phyloP scores from a whole-genome alignment of 441 rosid genomes.

The Pelargonium exstipulatum region DNA sequence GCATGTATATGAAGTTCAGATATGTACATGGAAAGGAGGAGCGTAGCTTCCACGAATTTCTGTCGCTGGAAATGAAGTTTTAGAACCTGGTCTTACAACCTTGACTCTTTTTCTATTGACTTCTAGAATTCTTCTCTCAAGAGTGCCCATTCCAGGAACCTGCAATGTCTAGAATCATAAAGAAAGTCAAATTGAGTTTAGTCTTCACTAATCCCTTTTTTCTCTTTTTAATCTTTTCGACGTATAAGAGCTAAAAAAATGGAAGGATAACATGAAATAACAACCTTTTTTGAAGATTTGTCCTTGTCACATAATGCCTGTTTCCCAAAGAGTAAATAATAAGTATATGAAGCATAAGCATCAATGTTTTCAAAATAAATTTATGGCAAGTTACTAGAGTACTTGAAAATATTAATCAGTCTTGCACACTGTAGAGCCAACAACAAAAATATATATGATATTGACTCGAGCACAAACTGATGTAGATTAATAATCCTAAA shows the following conservation, averaged over 20 bases:
- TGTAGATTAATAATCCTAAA: not conserved
- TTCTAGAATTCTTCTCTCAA: constrained; percentile 89
- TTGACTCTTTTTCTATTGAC: constrained; percentile 78
- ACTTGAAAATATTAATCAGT: not conserved
- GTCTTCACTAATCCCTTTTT: not conserved
- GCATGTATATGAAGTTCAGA: not conserved
- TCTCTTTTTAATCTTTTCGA: constrained; percentile 11
- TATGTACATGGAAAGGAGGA: constrained; percentile 89
- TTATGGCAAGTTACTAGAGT: not conserved
- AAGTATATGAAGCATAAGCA: constrained; percentile 5
- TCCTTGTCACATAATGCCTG: constrained; percentile 89
- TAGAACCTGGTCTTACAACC: constrained; percentile 91
- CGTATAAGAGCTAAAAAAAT: not conserved
- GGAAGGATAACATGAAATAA: constrained; percentile 12
- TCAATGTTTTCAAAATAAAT: not conserved
- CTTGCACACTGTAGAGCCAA: not conserved
- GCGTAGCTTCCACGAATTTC: constrained; percentile 91
- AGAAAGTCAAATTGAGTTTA: not conserved
- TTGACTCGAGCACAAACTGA: not conserved
- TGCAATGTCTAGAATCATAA: constrained; percentile 28
- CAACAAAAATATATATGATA: not conserved
- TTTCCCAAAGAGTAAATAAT: constrained; percentile 18
- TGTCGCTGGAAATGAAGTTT: constrained; percentile 77
- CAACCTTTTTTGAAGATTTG: constrained; percentile 73
- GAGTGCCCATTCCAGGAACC: constrained; percentile 69